Base-by-base conservation (phyloP, 495 filamentous ascomycete species). In the Hypoxylon fragiforme region DNA sequence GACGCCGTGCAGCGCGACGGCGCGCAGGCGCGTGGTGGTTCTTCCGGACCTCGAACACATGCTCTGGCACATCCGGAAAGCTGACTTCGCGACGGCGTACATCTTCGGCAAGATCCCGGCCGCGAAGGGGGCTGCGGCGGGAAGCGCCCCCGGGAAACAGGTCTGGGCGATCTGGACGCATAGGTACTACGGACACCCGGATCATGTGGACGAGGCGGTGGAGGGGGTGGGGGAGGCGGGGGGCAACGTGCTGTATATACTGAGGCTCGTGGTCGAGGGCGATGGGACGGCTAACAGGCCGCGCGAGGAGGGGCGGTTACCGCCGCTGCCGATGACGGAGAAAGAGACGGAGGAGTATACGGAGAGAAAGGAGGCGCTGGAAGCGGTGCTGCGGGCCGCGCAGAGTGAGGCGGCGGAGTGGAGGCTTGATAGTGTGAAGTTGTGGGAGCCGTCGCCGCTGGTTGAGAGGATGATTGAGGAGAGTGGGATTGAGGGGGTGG, bases 51-150 rank as follows among this genome's bases (percentile, higher is more conserved):
- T 77, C 31, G 74, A 82, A 19, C 82, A 85, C 19, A 83, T 87
- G 57, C 64, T 79, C 40, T 92, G 89, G 88, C 87, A 90, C 63
- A 86, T 87, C 70, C 77, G 79, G 8, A 81, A 89, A 22, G 89
- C 91, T 66, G 85, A 90, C 28, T 90, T 87, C 53, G 82, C 85
- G 20, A 75, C 71, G 1, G 59, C 73, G 14, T 75, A 79, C 38
- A 62, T 88, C 14, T 71, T 75, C 40, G 70, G 72, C 0, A 73
- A 70, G 24, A 70, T 69, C 0, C 89, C 91, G 0, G 40, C 65
- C 0, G 68, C 87, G 51, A 87, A 88, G 66, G 91, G 91, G n/a
- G n/a, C n/a, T 1, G 88, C 87, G 7, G 82, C 89, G 5, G 76
- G 82, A 16, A 66, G 71, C 6, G 57, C 73, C 15, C 24, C 28